Percentiles rank a stretch among this genome's conserved stretches.
Conservation (phyloP, 371 early-diverging fungal genomes). For the Mucor irregularis region DNA sequence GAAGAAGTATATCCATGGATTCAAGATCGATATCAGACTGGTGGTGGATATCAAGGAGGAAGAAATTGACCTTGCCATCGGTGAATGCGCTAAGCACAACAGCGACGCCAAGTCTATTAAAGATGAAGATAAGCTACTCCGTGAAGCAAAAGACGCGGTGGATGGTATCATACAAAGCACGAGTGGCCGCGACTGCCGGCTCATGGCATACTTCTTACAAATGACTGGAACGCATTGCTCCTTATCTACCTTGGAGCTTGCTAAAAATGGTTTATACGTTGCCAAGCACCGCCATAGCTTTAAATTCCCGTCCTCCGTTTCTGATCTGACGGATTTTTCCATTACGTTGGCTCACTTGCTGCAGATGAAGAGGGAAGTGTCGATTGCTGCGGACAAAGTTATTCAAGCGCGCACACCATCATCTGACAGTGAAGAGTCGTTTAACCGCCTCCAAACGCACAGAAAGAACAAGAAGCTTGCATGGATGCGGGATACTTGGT, state of each 20-base stretch:
- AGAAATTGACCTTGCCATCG: conserved; percentile 17
- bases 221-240: conserved; percentile 22
- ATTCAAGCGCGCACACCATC: conserved; percentile 15
- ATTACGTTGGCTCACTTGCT: conserved; percentile 15
- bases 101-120: conserved; percentile 13
- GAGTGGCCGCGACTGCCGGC: not conserved
- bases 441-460: conserved; percentile 11
- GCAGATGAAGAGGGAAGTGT: conserved; percentile 20
- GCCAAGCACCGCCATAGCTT: conserved; percentile 19
- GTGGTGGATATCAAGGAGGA: conserved; percentile 1
- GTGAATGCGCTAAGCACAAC: conserved; percentile 19
- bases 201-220: conserved; percentile 17
- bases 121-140: conserved; percentile 18
- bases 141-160: conserved; percentile 10
- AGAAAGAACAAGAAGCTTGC: conserved; percentile 19
- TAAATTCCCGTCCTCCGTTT: conserved; percentile 13
- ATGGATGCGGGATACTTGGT: conserved; percentile 22
- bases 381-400: conserved; percentile 16
- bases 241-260: conserved; percentile 20
- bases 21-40: conserved; percentile 11
- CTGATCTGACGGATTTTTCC: conserved; percentile 8
- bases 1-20: not conserved
- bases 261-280: conserved; percentile 20
- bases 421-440: conserved; percentile 18
- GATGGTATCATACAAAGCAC: conserved; percentile 19